Evolutionary conservation across 2,329 filamentous ascomycete species (phyloP), one percentile per base, ranked within the genome.

Genomic region (Tolypocladium album): DNA sequence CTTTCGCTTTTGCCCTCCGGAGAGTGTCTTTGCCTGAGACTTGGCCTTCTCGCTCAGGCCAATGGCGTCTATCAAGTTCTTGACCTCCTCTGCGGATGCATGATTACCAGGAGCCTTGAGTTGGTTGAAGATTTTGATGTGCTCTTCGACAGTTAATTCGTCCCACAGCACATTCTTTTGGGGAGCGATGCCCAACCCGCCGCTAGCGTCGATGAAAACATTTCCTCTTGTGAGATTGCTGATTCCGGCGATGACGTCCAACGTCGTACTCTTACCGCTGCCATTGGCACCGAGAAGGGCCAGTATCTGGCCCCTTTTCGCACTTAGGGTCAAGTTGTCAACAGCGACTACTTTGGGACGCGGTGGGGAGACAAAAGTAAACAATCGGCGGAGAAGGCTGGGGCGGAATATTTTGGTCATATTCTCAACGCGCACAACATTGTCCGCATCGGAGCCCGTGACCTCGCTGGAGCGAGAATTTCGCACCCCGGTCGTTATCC

Each of bases 141-240:
- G 92, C 71, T 96, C 91, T 67, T 86, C 84, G 0, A 96, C 91
- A 0, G 89, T 95, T 60, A 97, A 75, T 61, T 92, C 87, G 66
- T 93, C 88, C 92, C 92, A 97, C 38, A 97, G 81, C 7, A 97
- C 92, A 67, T 97, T 97, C 77, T 93, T 92, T 71, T 97, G 92
- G 0, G 92, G 92, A 60, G 91, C 93, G 50, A 96, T 86, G 20
- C 92, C 92, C n/a, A 97, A 81, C 0, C 90, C 90, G 9, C 89
- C 89, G 9, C 85, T 87, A 0, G 87, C 87, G 64, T 92, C 87
- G 53, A 96, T 87, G 27, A 83, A 84, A 64, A 97, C 95, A 3
- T 80, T 80, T 3, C 92, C 92, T 61, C 82, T 85, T 0, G 89
- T 91, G 31, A 93, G 80, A 55, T 84, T 89, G 66, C 88, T 90